Evolutionary conservation across 73 alveolate species (phyloP).

Genomic region (Paramecium primaurelia): DNA sequence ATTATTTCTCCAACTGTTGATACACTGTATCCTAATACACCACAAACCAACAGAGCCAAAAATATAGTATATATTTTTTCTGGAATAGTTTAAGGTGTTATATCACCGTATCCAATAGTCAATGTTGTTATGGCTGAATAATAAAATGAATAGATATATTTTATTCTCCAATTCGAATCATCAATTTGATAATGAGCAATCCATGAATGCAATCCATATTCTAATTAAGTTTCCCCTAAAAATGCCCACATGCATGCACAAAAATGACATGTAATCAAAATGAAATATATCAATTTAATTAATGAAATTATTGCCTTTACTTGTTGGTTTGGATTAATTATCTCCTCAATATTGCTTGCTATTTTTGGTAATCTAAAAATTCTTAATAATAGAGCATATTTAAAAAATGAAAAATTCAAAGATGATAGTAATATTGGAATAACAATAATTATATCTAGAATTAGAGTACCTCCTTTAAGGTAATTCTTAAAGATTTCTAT

Average conservation of each 20-base stretch:
- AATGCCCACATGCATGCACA: constrained; percentile 48
- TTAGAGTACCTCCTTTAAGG: neutral
- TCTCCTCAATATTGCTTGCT: neutral
- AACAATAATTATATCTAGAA: neutral
- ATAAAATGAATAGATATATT: constrained; percentile 36
- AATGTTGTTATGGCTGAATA: constrained; percentile 43
- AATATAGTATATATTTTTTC: constrained; percentile 45
- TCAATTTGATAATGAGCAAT: neutral
- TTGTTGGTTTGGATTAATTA: neutral
- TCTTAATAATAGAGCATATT: neutral
- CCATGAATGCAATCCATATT: constrained; percentile 7
- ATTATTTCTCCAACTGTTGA: constrained; percentile 26
- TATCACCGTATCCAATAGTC: constrained; percentile 63
- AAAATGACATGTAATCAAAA: constrained; percentile 19
- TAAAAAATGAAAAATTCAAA: neutral
- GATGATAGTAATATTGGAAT: neutral
- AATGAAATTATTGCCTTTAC: neutral
- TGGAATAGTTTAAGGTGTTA: constrained; percentile 45
- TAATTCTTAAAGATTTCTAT: constrained; percentile 5
- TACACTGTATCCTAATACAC: constrained; percentile 30
- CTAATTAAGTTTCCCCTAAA: neutral
- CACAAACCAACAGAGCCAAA: constrained; percentile 25
- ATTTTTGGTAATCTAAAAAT: constrained; percentile 30
- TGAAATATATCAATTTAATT: neutral
- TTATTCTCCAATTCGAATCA: constrained; percentile 2